Base-by-base conservation (phyloP, 352 stramenopile species). In the Phytopythium kandeliae region DNA sequence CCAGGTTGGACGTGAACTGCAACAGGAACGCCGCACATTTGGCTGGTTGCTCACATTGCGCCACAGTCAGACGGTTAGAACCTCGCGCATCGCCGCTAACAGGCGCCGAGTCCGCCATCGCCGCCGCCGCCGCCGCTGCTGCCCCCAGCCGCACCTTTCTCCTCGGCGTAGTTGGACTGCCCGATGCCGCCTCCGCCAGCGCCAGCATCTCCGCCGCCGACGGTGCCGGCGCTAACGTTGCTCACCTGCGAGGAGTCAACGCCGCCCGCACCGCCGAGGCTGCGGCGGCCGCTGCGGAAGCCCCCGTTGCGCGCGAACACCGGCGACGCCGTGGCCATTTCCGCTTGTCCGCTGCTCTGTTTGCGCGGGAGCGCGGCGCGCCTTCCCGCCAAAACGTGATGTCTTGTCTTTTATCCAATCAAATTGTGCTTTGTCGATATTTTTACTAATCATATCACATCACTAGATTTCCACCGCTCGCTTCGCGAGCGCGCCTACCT, bases 21-120 rank as follows among this genome's bases (percentile, higher is more conserved):
- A 73, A 47, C 45, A 94, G 57, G 59, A 94, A 94, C 19, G 71
- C 55, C n/a, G 70, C 58, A 55, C 78, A 91, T 67, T 91, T 94
- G 12, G 71, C 83, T 93, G 38, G 2, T 22, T 30, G 47, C 34
- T 5, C 10, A 5, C 43, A 59, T 24, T 11, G 1, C 33, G 34
- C 3, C 8, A 22, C 36, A 31, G 3, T 19, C 30, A 26, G n/a
- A 3, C 12, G 16, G n/a, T 28, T 5, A 25, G 25, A 34, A 36
- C 17, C 41, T 40, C 11, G 24, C 21, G 37, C n/a, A n/a, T n/a
- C n/a, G n/a, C n/a, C n/a, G n/a, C n/a, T n/a, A n/a, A n/a, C n/a
- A n/a, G n/a, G n/a, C n/a, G n/a, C n/a, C n/a, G n/a, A n/a, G n/a
- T n/a, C n/a, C n/a, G n/a, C n/a, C n/a, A n/a, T n/a, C n/a, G n/a